Base-by-base conservation (phyloP, 1,284 basidiomycete genomes). In the Pyrrhoderma lamaoense region DNA sequence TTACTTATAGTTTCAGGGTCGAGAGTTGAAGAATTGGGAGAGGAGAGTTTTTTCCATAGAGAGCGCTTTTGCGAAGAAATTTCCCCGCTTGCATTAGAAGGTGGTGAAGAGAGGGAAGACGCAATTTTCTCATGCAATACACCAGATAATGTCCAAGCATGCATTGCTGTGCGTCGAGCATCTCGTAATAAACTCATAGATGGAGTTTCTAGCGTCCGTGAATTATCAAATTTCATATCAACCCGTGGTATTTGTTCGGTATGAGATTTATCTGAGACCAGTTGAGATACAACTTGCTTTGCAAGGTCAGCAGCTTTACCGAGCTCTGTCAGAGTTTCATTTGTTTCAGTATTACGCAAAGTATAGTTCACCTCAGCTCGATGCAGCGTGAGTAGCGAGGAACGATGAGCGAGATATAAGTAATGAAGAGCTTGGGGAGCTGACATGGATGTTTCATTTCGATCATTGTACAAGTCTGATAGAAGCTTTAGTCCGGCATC, bases 301-400 rank as follows among this genome's bases (percentile, higher is more conserved):
- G 87, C 81, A 4, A 77, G 77, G 55, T 79, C 72, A 2, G 82
- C 80, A 1, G 88, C 82, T 14, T 71, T 68, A 2, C 68, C 69
- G 31, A 49, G 31, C 16, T 46, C 42, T 37, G 56, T 36, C 21
- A 47, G 49, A 8, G 42, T 52, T 19, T 53, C 21, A 42, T 69
- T 62, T 13, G 65, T 57, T 3, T 66, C 58, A 31, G 74, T 69
- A 14, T 66, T 66, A 35, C 69, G 69, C 39, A 75, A 71, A 4
- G 82, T 85, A 60, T 85, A 76, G 3, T 77, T 65, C 7, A 92
- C 85, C 61, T 89, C 85, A 0, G 86, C 86, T 13, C 80, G 75
- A 61, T 93, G 88, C 16, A 89, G 73, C 2, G 78, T 79, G 42
- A 92, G 67, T 2, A 92, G 67, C 3, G 89, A 79, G 3, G 80